These are phyloP conservation scores for Pseudogymnoascus sp. DNA, from an alignment of 2,329 filamentous ascomycete species.

Conservation along the genomic window DNA sequence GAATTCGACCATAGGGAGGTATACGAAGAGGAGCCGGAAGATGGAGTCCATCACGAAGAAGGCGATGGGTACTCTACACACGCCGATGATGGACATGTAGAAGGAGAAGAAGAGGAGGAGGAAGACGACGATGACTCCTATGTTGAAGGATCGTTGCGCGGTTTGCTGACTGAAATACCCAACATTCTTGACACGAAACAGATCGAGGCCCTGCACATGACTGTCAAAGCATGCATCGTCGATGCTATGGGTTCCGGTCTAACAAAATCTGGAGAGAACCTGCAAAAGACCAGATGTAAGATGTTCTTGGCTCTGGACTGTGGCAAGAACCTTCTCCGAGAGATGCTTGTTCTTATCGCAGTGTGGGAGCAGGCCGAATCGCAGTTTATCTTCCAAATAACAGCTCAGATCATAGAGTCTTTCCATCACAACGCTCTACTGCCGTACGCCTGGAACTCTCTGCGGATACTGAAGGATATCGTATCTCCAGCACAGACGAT, in stretches of 20 bases:
- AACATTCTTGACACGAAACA: conserved; percentile 91
- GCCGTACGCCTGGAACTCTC: conserved; percentile 84
- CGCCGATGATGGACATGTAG: conserved; percentile 36
- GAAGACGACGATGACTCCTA: conserved; percentile 71
- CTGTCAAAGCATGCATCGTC: conserved; percentile 89
- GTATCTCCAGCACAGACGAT: conserved; percentile 93
- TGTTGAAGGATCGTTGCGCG: conserved; percentile 68
- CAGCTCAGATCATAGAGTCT: conserved; percentile 89
- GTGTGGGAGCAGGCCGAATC: conserved; percentile 94
- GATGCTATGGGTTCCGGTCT: conserved; percentile 66
- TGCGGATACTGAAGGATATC: conserved; percentile 89
- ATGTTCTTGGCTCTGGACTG: conserved; percentile 85
- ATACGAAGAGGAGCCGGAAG: conserved; percentile 39
- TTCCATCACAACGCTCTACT: conserved; percentile 83
- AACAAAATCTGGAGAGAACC: conserved; percentile 63
- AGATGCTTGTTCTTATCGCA: conserved; percentile 90
- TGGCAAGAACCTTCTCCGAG: conserved; percentile 78
- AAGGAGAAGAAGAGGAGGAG: conserved; percentile 56
- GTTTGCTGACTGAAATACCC: conserved; percentile 84
- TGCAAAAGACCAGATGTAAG: conserved; percentile 84
- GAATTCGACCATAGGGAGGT: conserved; percentile 27
- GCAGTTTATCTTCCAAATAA: conserved; percentile 92
- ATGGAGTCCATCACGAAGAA: conserved; percentile 37
- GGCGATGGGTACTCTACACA: conserved; percentile 36
- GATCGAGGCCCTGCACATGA: conserved; percentile 94